Conservation (phyloP, 2,329 filamentous ascomycete genomes). For the Tetracladium maxilliforme region DNA sequence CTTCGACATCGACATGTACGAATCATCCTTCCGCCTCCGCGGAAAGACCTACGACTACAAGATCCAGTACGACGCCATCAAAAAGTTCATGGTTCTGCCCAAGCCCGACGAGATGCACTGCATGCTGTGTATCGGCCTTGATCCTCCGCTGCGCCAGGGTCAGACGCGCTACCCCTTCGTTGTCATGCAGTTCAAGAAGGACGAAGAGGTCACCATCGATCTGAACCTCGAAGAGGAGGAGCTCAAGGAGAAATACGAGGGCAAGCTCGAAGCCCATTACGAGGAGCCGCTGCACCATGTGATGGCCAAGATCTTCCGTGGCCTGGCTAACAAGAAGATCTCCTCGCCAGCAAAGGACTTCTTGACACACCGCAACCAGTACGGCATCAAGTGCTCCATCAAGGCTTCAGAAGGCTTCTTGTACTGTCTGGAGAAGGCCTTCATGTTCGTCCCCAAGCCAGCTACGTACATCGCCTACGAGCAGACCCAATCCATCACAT, state of each 20-base stretch:
- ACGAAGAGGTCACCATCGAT: constrained; percentile 93
- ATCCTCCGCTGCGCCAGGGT: constrained; percentile 88
- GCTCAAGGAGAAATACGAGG: constrained; percentile 74
- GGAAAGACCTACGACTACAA: constrained; percentile 99
- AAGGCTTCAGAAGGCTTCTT: constrained; percentile 97
- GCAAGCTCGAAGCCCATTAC: constrained; percentile 77
- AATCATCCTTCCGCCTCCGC: constrained; percentile 87
- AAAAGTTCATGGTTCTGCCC: constrained; percentile 96
- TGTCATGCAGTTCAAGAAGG: constrained; percentile 97
- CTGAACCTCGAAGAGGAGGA: constrained; percentile 90
- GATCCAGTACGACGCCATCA: constrained; percentile 94
- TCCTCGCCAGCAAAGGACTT: constrained; percentile 92
- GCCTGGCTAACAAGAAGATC: constrained; percentile 87
- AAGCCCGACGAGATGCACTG: constrained; percentile 98
- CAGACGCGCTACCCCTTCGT: constrained; percentile 97
- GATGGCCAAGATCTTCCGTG: constrained; percentile 88
- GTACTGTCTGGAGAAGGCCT: constrained; percentile 94
- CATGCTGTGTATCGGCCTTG: constrained; percentile 85
- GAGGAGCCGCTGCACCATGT: constrained; percentile 89
- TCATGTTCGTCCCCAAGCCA: constrained; percentile 98
- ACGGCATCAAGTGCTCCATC: constrained; percentile 98
- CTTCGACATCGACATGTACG: constrained; percentile 99
- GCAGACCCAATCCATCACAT: constrained; percentile 79
- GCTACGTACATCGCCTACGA: constrained; percentile 96
- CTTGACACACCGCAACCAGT: constrained; percentile 77